phyloP scores from a whole-genome alignment of 179 eudicot genomes.

The Spergularia azorica region DNA sequence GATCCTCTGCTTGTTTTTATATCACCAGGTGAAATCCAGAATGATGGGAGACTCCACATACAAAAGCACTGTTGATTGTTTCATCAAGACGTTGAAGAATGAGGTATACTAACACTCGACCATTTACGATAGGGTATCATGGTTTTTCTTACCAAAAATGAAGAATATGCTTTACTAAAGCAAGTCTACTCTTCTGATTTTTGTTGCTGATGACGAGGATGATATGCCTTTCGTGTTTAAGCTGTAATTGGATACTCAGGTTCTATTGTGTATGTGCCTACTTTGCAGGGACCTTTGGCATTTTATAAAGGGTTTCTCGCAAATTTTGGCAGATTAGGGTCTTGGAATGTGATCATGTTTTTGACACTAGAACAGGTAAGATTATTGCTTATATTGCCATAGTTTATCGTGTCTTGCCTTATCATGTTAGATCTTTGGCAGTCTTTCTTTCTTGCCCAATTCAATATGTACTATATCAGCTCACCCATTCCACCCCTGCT shows the following conservation, averaged over 20 bases:
- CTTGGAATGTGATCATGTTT: slow-evolving; percentile 87
- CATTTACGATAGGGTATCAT: not conserved
- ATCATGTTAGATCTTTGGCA: not conserved
- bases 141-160: not conserved
- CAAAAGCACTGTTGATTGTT: slow-evolving; percentile 70
- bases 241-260: not conserved
- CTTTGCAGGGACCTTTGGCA: slow-evolving; percentile 67
- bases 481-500: not conserved
- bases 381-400: not conserved
- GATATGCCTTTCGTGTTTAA: too few relatives aligned
- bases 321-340: slow-evolving; percentile 74
- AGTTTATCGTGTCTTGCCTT: not conserved
- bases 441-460: not conserved
- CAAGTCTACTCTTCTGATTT: not conserved
- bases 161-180: not conserved
- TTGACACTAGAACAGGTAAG: slow-evolving; percentile 82
- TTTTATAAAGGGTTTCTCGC: slow-evolving; percentile 87
- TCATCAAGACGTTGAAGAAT: slow-evolving; percentile 65
- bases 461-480: not conserved
- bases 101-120: slow-evolving; percentile 47
- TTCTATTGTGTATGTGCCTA: not conserved
- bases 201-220: not conserved
- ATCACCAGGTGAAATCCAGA: slow-evolving; percentile 85
- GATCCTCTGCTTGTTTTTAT: slow-evolving; percentile 31
- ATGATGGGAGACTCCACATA: slow-evolving; percentile 91